Percentiles rank a stretch among this genome's conserved stretches.
These are phyloP conservation scores for Colletotrichum tofieldiae DNA, from an alignment of 2,329 filamentous ascomycete genomes.

Conservation along the genomic window DNA sequence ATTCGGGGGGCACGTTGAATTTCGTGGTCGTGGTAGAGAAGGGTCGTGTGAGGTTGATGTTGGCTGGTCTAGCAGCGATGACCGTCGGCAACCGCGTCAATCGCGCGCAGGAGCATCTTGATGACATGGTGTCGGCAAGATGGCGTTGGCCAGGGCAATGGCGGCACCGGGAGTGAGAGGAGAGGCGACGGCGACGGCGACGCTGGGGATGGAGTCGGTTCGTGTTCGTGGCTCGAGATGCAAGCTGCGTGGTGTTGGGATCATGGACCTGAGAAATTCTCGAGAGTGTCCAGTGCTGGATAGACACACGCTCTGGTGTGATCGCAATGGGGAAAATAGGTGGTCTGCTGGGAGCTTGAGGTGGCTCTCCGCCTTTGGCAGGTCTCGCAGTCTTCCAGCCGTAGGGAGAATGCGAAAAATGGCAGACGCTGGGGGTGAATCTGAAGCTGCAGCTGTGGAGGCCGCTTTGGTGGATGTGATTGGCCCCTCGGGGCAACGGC, in stretches of 20 bases:
- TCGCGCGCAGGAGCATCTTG: slow-evolving; percentile 41
- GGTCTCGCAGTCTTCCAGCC: background rate
- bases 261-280: slow-evolving; percentile 44
- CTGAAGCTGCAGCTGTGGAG: background rate
- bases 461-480: background rate
- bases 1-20: slow-evolving; percentile 77
- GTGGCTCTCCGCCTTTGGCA: background rate
- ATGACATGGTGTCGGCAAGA: slow-evolving; percentile 35
- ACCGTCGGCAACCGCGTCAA: slow-evolving; percentile 36
- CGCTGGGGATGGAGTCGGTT: slow-evolving; percentile 19
- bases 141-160: slow-evolving; percentile 27
- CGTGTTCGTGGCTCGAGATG: slow-evolving; percentile 29
- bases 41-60: slow-evolving; percentile 45
- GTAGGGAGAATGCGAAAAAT: background rate
- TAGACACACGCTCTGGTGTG: slow-evolving; percentile 27
- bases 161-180: background rate
- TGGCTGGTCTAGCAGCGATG: slow-evolving; percentile 20
- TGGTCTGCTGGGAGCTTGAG: background rate
- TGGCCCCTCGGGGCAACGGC: slow-evolving; percentile 39
- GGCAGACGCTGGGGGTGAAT: slow-evolving; percentile 12
- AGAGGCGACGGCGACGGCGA: slow-evolving; percentile 8
- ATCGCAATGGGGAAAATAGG: background rate
- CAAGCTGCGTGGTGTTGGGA: slow-evolving; percentile 23
- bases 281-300: slow-evolving; percentile 27
- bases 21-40: slow-evolving; percentile 53